phyloP scores from a whole-genome alignment of 345 rosid genomes.

The Hibiscus syriacus region DNA sequence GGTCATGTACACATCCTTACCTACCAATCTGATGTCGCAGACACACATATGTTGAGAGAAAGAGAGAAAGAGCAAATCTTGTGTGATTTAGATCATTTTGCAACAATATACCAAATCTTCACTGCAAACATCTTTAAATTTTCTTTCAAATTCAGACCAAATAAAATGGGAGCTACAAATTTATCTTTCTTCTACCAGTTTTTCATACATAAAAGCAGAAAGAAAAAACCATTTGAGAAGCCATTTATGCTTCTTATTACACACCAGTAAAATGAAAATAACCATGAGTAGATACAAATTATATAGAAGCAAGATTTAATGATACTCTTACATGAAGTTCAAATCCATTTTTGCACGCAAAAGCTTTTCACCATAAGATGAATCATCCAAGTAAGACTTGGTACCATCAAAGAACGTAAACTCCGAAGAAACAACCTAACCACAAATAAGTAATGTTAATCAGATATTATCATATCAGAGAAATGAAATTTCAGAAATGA shows the following conservation, averaged over 20 bases:
- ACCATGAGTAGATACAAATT: not conserved
- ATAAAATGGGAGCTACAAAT: not conserved
- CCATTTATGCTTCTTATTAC: not conserved
- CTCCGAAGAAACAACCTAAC: constrained; percentile 86
- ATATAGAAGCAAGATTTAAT: not conserved
- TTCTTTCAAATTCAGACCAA: not conserved
- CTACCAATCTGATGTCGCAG: no score
- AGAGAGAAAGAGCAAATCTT: not conserved
- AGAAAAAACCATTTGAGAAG: not conserved
- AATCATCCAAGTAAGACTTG: constrained; percentile 78
- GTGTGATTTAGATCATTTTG: not conserved
- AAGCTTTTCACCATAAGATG: constrained; percentile 79
- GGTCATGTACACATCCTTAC: not conserved
- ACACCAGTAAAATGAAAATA: not conserved
- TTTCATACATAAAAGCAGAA: not conserved
- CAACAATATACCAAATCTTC: not conserved
- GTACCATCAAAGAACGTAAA: constrained; percentile 94
- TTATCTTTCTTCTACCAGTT: not conserved
- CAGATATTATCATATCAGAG: not conserved
- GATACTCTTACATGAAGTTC: constrained; percentile 76
- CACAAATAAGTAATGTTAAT: constrained; percentile 13
- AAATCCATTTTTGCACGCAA: constrained; percentile 91
- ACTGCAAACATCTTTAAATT: not conserved
- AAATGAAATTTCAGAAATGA: not conserved
- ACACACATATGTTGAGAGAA: not conserved